These are phyloP conservation scores for Colletotrichum sp. DNA, from an alignment of 2,329 filamentous ascomycete genomes.

Conservation along the genomic window DNA sequence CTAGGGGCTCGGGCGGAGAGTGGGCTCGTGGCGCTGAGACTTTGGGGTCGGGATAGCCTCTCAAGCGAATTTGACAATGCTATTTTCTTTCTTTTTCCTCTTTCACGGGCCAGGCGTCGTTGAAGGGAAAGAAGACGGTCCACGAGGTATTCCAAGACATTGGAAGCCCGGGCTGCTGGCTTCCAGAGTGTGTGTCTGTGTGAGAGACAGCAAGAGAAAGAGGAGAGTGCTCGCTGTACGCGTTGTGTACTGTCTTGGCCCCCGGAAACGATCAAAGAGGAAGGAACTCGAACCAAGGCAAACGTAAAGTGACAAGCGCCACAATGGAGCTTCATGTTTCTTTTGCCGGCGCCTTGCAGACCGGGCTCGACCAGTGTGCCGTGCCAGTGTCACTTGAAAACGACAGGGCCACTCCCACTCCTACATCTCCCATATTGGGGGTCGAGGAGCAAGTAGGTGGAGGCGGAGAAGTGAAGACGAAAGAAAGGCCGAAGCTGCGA, in stretches of 20 bases:
- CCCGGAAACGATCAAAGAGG: background rate
- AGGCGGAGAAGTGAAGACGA: background rate
- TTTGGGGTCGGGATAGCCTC: background rate
- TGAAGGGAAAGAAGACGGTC: background rate
- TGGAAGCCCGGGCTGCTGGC: background rate
- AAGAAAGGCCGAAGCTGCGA: background rate
- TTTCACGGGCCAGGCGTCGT: background rate
- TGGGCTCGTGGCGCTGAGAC: constrained; percentile 15
- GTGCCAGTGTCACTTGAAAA: background rate
- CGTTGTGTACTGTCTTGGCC: background rate
- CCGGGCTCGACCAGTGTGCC: background rate
- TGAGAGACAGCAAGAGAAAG: background rate
- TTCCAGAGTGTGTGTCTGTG: background rate
- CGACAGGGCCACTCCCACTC: background rate
- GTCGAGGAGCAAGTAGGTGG: background rate
- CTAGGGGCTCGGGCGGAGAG: constrained; percentile 7
- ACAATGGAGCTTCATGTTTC: constrained; percentile 3
- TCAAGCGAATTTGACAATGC: background rate
- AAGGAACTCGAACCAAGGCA: background rate
- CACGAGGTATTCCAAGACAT: constrained; percentile 15
- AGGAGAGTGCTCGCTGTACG: background rate
- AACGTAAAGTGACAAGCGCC: constrained; percentile 8
- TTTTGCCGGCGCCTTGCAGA: constrained; percentile 14
- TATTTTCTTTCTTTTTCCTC: background rate
- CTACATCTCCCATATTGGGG: background rate